Percentiles rank a stretch among this genome's conserved stretches.
Evolutionary conservation across 257 asterid species (phyloP).

Genomic region (Nicotiana undulata): DNA sequence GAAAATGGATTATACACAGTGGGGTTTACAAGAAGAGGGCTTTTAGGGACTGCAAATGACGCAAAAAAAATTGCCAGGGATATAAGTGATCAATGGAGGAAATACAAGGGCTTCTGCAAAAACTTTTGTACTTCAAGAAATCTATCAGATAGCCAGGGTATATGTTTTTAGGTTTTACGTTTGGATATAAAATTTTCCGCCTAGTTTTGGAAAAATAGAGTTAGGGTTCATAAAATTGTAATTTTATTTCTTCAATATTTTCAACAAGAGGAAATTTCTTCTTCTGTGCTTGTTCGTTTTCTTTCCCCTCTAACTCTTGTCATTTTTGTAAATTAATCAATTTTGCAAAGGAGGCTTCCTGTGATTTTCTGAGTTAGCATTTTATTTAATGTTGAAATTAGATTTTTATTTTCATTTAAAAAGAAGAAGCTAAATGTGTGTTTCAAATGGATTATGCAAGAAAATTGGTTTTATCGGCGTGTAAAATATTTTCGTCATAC

Average conservation of each 20-base stretch:
- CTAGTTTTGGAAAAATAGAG: background rate
- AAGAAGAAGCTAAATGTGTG: no score
- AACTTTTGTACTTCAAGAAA: slow-evolving; percentile 2
- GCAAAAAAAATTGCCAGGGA: slow-evolving; percentile 61
- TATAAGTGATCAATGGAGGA: slow-evolving; percentile 50
- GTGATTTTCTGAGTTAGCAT: slow-evolving; percentile 1
- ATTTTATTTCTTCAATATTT: background rate
- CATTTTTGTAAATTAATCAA: slow-evolving; percentile 48
- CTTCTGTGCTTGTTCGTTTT: background rate
- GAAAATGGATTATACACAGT: slow-evolving; percentile 72
- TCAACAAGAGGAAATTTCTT: slow-evolving; percentile 2
- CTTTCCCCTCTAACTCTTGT: background rate
- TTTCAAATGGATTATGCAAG: no score
- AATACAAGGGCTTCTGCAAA: slow-evolving; percentile 8
- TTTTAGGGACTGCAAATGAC: slow-evolving; percentile 68
- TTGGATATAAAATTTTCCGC: background rate
- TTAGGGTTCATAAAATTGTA: background rate
- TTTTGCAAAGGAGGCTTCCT: slow-evolving; percentile 26
- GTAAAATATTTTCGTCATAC: no score
- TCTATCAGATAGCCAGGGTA: slow-evolving; percentile 5
- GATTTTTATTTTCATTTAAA: background rate
- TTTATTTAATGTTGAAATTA: background rate
- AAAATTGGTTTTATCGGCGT: no score
- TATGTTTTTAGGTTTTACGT: background rate
- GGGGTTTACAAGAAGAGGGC: slow-evolving; percentile 84